Evolutionary conservation across 768 basidiomycete genomes (phyloP), one percentile per base, ranked within the genome.

Genomic region (Boletus rubropictus): DNA sequence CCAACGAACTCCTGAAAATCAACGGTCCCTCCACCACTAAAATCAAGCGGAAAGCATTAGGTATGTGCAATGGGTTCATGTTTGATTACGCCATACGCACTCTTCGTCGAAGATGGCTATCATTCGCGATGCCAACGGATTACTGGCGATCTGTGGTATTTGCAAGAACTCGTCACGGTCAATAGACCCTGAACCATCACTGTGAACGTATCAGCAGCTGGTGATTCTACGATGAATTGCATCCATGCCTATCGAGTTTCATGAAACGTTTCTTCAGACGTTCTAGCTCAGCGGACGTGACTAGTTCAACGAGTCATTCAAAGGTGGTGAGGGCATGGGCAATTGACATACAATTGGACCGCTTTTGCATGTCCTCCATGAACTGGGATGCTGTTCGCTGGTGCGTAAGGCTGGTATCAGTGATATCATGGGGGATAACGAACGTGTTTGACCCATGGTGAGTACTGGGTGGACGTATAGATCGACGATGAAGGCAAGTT

Each of bases 101-200:
- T 98, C 94, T 70, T 97, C 91, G 62, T 99, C 96, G 61, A 99
- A 99, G 62, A 99, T 98, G 42, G 96, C 96, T 61, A 99, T 98
- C 93, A 99, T 92, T 49, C 96, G 82, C 44, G 86, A 88, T 43
- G 96, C 92, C 39, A 99, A 73, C 0, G 96, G 96, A 68, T 98
- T 99, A 48, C 90, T 93, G 18, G 95, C 95, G 60, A 98, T 98
- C 73, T 95, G 92, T 0, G 96, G 96, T 77, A 99, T 96, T 74
- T 93, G 92, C 51, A 98, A 72, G 71, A 99, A 99, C 69, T 99
- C 96, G 57, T 98, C 96, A 38, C 90, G 87, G 75, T 98, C 95
- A 68, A 99, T 95, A 18, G 94, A 93, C 51, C 96, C 96, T 25
- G 90, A 94, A 41, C 93, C 93, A 70, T 99, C 93, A 60, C 93